Evolutionary conservation across 139 green algal species (phyloP).

Genomic region (Chlorella sorokiniana): DNA sequence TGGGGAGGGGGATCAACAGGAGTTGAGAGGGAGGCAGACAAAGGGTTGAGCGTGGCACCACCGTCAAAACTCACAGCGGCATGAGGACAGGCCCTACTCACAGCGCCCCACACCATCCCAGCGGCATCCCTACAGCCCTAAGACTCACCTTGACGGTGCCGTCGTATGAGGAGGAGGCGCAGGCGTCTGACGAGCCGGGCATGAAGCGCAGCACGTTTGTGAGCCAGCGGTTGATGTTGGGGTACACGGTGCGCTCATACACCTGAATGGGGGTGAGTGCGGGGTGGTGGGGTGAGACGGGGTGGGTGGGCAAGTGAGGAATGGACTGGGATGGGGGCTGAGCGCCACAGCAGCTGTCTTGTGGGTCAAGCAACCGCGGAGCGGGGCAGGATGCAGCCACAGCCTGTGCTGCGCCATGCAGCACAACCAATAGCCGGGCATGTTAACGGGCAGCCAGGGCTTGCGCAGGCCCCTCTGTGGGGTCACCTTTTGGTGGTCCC

Average conservation of each 20-base stretch:
- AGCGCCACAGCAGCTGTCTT: too few relatives aligned
- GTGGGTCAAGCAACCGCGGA: too few relatives aligned
- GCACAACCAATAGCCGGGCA: not conserved
- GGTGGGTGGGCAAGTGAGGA: not conserved
- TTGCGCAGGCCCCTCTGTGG: not conserved
- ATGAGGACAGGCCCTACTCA: too few relatives aligned
- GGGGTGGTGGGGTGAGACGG: not conserved
- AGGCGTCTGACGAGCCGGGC: constrained; percentile 39
- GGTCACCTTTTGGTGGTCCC: constrained; percentile 77
- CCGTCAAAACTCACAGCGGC: too few relatives aligned
- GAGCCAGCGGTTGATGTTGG: constrained; percentile 64
- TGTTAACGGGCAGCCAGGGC: not conserved
- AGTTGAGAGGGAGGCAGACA: not conserved
- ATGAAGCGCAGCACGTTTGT: constrained; percentile 69
- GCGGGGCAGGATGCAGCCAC: too few relatives aligned
- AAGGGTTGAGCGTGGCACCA: too few relatives aligned
- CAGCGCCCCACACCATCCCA: too few relatives aligned
- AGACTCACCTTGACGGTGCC: constrained; percentile 66
- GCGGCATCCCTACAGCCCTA: not conserved
- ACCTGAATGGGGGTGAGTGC: constrained; percentile 48
- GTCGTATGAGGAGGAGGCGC: constrained; percentile 62
- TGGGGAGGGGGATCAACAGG: not conserved
- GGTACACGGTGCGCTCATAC: constrained; percentile 77
- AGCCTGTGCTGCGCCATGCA: too few relatives aligned
- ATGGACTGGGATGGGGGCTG: not conserved